Evolutionary conservation across 2,329 filamentous ascomycete species (phyloP), one percentile per base, ranked within the genome.

Genomic region (Ophiognomonia clavigignenti-juglandacearum): DNA sequence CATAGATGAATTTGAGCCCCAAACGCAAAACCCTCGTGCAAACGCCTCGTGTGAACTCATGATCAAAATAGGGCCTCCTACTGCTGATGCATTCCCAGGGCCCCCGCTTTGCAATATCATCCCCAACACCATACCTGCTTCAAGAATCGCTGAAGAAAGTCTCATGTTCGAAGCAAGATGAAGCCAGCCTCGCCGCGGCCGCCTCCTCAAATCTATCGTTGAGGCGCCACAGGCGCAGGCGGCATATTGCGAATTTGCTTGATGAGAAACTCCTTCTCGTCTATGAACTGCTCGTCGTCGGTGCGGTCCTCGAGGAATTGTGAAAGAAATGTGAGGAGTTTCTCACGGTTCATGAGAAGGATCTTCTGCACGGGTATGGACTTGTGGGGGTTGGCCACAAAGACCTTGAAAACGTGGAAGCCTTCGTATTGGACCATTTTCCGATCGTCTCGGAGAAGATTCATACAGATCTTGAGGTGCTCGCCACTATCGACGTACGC

Each of bases 371-470:
- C 93, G 27, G 91, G 88, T 51, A 92, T 76, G n/a, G 89, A 95
- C 71, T 98, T 98, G 73, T 97, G 91, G 7, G 93, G 93, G 64
- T 98, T 98, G 51, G 93, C 93, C 45, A 97, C 93, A 67, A 98
- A 98, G 53, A 98, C 92, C 74, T 98, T 98, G 78, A 98, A 98
- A 35, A 98, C 92, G 64, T 98, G 93, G 65, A 98, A 98, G 7
- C 91, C 93, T 66, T 98, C 93, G 64, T 98, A 98, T 68, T 97
- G 93, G 53, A 98, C 93, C 91, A 98, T 98, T 67, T 95, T 93
- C 57, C 92, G 82, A 66, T 97, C 92, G 65, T 97, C 93, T 56
- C 90, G 85, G 52, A 98, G 73, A 50, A 98, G 75, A 66, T 95
- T 97, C 93, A 98, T 98, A 71, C 91, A 93, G 54, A 97, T 86